Evolutionary conservation across 2,329 filamentous ascomycete species (phyloP).

Genomic region (Scedosporium apiospermum): DNA sequence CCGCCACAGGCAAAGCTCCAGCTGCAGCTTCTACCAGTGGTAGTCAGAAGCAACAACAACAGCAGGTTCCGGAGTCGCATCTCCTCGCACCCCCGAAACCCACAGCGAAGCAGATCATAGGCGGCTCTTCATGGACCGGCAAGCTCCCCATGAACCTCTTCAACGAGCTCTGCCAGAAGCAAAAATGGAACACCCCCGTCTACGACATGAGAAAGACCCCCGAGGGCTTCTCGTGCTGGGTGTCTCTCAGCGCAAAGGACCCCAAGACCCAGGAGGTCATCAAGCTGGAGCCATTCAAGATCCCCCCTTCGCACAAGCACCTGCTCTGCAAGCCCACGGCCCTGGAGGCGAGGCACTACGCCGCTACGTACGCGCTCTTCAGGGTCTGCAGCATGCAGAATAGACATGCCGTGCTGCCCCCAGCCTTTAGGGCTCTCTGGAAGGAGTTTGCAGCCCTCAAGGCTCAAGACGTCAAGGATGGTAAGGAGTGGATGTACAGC

Average conservation of each 20-base stretch:
- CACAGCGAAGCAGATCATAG: slow-evolving; percentile 73
- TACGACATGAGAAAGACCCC: slow-evolving; percentile 71
- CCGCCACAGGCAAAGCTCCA: slow-evolving; percentile 30
- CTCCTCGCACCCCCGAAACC: slow-evolving; percentile 42
- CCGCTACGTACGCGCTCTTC: slow-evolving; percentile 84
- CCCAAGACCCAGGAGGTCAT: slow-evolving; percentile 72
- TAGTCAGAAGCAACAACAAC: background rate
- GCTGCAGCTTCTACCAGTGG: slow-evolving; percentile 13
- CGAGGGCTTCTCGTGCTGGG: slow-evolving; percentile 69
- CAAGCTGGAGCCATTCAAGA: slow-evolving; percentile 70
- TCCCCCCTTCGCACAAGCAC: slow-evolving; percentile 67
- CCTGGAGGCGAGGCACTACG: slow-evolving; percentile 86
- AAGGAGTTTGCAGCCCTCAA: slow-evolving; percentile 83
- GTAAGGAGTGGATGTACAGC: slow-evolving; percentile 82
- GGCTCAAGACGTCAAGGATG: slow-evolving; percentile 67
- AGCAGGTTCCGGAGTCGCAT: slow-evolving; percentile 20
- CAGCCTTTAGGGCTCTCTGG: slow-evolving; percentile 83
- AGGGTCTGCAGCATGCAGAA: slow-evolving; percentile 94
- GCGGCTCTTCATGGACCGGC: slow-evolving; percentile 92
- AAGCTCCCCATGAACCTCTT: slow-evolving; percentile 92
- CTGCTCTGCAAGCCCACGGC: slow-evolving; percentile 68
- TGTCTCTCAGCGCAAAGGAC: slow-evolving; percentile 68
- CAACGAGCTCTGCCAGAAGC: slow-evolving; percentile 89
- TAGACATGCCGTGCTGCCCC: slow-evolving; percentile 86
- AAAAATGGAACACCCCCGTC: slow-evolving; percentile 90